Evolutionary conservation across 192 early-diverging fungal species (phyloP).

Genomic region (Coemansia biformis): DNA sequence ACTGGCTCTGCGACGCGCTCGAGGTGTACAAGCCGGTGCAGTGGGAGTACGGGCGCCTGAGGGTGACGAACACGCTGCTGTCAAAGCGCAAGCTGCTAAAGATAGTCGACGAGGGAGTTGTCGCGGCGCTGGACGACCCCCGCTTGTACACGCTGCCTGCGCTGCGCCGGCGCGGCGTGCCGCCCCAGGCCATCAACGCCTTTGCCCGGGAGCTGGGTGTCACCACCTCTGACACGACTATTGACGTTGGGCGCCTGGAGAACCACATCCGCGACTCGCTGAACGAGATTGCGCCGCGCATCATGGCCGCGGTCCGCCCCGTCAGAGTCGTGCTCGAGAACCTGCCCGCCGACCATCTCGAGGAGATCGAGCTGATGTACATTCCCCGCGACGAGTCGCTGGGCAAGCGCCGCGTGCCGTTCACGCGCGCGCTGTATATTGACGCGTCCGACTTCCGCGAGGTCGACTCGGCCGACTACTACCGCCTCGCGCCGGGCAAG

Average conservation of each 20-base stretch:
- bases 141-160: slow-evolving; percentile 93
- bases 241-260: slow-evolving; percentile 85
- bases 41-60: slow-evolving; percentile 97
- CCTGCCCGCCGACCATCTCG: slow-evolving; percentile 73
- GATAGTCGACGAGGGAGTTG: slow-evolving; percentile 55
- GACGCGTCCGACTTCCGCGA: slow-evolving; percentile 93
- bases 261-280: slow-evolving; percentile 92
- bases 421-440: slow-evolving; percentile 91
- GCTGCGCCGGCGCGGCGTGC: slow-evolving; percentile 93
- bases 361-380: slow-evolving; percentile 78
- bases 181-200: slow-evolving; percentile 94
- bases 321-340: slow-evolving; percentile 87
- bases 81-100: slow-evolving; percentile 27
- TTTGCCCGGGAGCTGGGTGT: slow-evolving; percentile 92
- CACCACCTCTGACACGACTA: slow-evolving; percentile 73
- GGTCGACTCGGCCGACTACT: slow-evolving; percentile 89
- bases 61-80: slow-evolving; percentile 87
- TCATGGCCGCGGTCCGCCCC: slow-evolving; percentile 89
- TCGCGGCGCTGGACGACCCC: slow-evolving; percentile 94
- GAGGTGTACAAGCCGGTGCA: slow-evolving; percentile 99
- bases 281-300: slow-evolving; percentile 84
- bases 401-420: slow-evolving; percentile 84
- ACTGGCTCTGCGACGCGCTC: slow-evolving; percentile 98
- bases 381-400: slow-evolving; percentile 83
- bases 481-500: slow-evolving; percentile 88